phyloP scores from a whole-genome alignment of 1,139 yeast genomes.

The Blastobotrys ciferrii region DNA sequence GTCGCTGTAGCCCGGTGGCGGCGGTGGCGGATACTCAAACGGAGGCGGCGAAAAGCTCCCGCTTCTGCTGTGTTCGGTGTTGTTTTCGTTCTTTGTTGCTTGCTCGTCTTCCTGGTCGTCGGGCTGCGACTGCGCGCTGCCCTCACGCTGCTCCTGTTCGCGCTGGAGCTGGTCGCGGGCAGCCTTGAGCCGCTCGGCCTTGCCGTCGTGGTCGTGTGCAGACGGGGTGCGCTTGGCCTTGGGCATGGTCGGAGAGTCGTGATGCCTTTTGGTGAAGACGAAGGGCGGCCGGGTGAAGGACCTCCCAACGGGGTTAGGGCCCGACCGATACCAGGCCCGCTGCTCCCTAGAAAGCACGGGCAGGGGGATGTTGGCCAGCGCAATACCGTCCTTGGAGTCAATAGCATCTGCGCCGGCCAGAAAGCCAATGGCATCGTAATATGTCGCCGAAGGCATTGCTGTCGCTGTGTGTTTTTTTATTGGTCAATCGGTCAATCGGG shows the following conservation, averaged over 20 bases:
- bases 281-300: not conserved
- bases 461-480: not conserved
- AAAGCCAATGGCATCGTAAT: slow-evolving; percentile 41
- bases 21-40: slow-evolving; percentile 18
- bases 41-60: slow-evolving; percentile 4
- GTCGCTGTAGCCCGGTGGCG: slow-evolving; percentile 17
- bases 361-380: slow-evolving; percentile 20
- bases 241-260: slow-evolving; percentile 6
- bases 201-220: not conserved
- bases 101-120: no score
- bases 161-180: not conserved
- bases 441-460: slow-evolving; percentile 26
- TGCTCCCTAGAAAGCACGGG: not conserved
- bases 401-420: slow-evolving; percentile 43
- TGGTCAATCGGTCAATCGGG: not conserved
- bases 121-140: no score
- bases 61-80: no score
- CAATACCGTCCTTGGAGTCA: slow-evolving; percentile 39
- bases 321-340: not conserved
- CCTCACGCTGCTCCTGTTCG: no score
- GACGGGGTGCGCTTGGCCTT: slow-evolving; percentile 7
- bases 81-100: no score
- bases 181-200: not conserved
- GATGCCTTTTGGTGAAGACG: not conserved
- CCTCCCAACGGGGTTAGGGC: slow-evolving; percentile 9